Evolutionary conservation across 1,284 basidiomycete genomes (phyloP), one percentile per base, ranked within the genome.

Genomic region (Papiliotrema fonsecae): DNA sequence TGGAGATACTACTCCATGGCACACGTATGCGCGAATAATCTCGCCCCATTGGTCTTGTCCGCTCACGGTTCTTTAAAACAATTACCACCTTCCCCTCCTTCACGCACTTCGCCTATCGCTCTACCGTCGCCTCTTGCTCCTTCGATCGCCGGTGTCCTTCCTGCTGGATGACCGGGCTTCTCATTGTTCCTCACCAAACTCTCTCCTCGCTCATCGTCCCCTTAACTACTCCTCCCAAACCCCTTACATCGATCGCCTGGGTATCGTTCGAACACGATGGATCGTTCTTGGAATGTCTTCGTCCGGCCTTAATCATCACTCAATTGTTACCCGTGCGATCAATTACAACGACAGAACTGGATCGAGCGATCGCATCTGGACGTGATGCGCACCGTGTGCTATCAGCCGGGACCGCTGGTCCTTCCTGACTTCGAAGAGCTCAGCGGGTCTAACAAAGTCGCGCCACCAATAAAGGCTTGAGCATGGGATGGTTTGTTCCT

Each of bases 1-100:
- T 74, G 72, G 72, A 61, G 61, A 32, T 72, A 72, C 54, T 74
- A 72, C 43, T 55, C 64, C 10, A 43, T 68, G 11, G 63, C 65
- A 44, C 70, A 74, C 57, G 72, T 72, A 68, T 61, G 62, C 59
- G 45, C 49, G 21, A 45, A 56, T 47, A 39, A 54, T 14, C 32
- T 58, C 25, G 56, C 46, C 26, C 51, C 42, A 36, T 38, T 55
- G 45, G 65, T 58, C 47, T 43, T 69, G 47, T 59, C 55, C 56
- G 67, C 67, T 69, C 60, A 64, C 54, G 69, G 61, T 43, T 41
- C 55, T 66, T 37, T 47, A 52, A 30, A 22, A 34, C 32, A 44
- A 44, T 32, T 34, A 39, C 35, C n/a, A 36, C 35, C 30, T 30
- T 22, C 46, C 38, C 34, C 25, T 47, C 27, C 13, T 26, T 47